These are phyloP conservation scores for Butyriboletus loyo DNA, from an alignment of 768 basidiomycete genomes.

Conservation along the genomic window DNA sequence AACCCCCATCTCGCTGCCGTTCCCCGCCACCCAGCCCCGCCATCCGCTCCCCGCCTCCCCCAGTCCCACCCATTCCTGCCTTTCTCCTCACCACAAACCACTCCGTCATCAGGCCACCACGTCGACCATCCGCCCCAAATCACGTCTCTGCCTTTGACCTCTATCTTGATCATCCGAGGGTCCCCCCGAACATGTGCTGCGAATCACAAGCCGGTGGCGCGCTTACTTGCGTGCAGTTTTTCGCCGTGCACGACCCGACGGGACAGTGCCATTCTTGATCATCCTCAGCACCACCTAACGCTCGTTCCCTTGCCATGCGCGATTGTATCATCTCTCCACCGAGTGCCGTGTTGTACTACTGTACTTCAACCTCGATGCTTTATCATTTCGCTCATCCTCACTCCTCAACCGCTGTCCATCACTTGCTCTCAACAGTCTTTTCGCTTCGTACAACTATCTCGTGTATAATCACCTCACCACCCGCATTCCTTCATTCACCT, in stretches of 20 bases:
- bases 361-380: slow-evolving; percentile 4
- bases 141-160: not conserved
- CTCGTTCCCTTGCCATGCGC: not conserved
- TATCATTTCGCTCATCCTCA: not conserved
- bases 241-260: slow-evolving; percentile 41
- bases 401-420: not conserved
- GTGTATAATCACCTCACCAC: slow-evolving; percentile 7
- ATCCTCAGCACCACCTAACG: not conserved
- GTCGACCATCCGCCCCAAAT: not conserved
- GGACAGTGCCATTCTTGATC: slow-evolving; percentile 15
- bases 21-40: slow-evolving; percentile 53
- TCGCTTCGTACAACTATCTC: not conserved
- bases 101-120: slow-evolving; percentile 23
- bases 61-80: slow-evolving; percentile 55
- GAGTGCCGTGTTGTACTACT: slow-evolving; percentile 12
- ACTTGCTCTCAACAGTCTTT: not conserved
- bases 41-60: slow-evolving; percentile 44
- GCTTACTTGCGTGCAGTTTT: slow-evolving; percentile 51
- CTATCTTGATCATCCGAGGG: not conserved
- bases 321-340: slow-evolving; percentile 6
- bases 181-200: not conserved
- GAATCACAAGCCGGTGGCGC: slow-evolving; percentile 21
- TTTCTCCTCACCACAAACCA: slow-evolving; percentile 39
- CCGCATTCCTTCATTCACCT: slow-evolving; percentile 13
- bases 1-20: slow-evolving; percentile 37